Percentiles rank a stretch among this genome's conserved stretches.
Evolutionary conservation across 176 grass and related monocot species (phyloP).

Genomic region (Leersia perrieri): DNA sequence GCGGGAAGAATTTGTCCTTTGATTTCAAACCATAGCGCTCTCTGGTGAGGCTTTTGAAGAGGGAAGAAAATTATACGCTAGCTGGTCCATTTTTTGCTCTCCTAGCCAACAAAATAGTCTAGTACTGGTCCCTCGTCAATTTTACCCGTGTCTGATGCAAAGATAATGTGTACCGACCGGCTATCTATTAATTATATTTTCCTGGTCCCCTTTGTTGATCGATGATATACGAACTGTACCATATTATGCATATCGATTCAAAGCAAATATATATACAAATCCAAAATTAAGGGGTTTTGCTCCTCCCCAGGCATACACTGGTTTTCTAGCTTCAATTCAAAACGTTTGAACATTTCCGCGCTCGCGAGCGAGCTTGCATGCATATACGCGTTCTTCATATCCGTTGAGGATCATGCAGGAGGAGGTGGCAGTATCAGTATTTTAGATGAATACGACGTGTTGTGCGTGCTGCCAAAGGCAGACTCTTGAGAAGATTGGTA

Average conservation of each 20-base stretch:
- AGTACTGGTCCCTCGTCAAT: neutral
- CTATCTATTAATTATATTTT: too few relatives aligned
- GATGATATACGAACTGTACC: neutral
- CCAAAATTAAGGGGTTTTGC: neutral
- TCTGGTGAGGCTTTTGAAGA: too few relatives aligned
- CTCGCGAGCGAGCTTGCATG: neutral
- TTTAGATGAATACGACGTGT: too few relatives aligned
- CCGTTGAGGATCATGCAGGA: too few relatives aligned
- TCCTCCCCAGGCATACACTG: neutral
- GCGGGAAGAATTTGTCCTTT: neutral
- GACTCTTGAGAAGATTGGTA: neutral
- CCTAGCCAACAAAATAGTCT: too few relatives aligned
- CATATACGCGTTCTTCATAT: too few relatives aligned
- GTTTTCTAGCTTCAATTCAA: neutral
- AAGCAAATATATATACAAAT: neutral
- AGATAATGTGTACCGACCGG: too few relatives aligned
- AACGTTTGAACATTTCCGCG: neutral
- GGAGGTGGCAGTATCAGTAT: neutral
- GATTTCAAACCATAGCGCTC: neutral
- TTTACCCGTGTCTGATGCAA: neutral
- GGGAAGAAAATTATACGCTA: too few relatives aligned
- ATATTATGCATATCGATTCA: neutral
- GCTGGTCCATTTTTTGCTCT: too few relatives aligned
- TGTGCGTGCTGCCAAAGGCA: neutral
- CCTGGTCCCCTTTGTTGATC: neutral